phyloP scores from a whole-genome alignment of 177 flowering plant genomes.

The Vitis hybrid region DNA sequence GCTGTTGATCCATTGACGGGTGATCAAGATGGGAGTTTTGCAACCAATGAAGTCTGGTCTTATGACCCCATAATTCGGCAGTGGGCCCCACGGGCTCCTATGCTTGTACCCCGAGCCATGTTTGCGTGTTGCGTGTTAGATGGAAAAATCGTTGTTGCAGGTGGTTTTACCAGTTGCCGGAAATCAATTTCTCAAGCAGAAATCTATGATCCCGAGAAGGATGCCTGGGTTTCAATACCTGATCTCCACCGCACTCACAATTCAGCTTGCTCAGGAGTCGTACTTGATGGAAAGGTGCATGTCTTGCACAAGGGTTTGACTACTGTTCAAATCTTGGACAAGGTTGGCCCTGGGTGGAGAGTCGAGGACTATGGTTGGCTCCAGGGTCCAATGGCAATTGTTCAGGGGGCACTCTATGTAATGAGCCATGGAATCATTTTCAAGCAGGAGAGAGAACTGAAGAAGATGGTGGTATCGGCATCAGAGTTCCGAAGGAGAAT shows the following conservation, averaged over 20 bases:
- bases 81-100: constrained; percentile 68
- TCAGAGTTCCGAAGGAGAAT: constrained; percentile 70
- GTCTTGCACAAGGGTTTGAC: constrained; percentile 91
- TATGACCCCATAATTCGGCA: constrained; percentile 63
- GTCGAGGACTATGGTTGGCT: constrained; percentile 77
- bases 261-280: constrained; percentile 76
- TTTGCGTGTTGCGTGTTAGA: constrained; percentile 87
- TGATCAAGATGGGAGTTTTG: constrained; percentile 89
- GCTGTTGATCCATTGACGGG: constrained; percentile 93
- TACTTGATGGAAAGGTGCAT: constrained; percentile 72
- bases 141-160: constrained; percentile 88
- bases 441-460: constrained; percentile 51
- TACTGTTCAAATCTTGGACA: constrained; percentile 76
- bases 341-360: constrained; percentile 44
- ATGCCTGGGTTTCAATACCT: constrained; percentile 69
- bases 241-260: constrained; percentile 80
- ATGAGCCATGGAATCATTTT: constrained; percentile 67
- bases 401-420: constrained; percentile 62
- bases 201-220: constrained; percentile 80
- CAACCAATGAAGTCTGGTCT: constrained; percentile 91
- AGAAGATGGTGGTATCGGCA: constrained; percentile 58
- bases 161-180: constrained; percentile 81
- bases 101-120: constrained; percentile 93
- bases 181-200: constrained; percentile 86
- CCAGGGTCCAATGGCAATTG: constrained; percentile 87